Evolutionary conservation across 768 basidiomycete genomes (phyloP).

Genomic region (Amanita pallidorosea): DNA sequence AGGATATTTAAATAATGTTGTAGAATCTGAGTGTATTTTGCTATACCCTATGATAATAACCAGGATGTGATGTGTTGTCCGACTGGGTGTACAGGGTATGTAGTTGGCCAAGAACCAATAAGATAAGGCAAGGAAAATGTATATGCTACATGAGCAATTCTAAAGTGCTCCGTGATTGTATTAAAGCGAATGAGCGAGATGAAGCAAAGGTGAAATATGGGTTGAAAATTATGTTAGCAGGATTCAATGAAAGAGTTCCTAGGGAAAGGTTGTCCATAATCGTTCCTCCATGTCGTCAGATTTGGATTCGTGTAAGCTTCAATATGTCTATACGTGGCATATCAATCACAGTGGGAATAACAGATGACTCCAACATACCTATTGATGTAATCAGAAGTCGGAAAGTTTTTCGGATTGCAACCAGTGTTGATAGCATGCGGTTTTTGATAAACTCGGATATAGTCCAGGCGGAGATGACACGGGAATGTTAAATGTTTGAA

Average conservation of each 20-base stretch:
- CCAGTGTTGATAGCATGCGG: slow-evolving; percentile 47
- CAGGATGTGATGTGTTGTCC: not conserved
- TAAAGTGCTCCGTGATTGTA: not conserved
- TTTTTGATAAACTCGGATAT: slow-evolving; percentile 59
- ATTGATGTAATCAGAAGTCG: slow-evolving; percentile 59
- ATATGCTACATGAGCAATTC: slow-evolving; percentile 3
- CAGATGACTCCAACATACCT: slow-evolving; percentile 20
- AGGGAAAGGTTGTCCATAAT: slow-evolving; percentile 41
- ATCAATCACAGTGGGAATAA: not conserved
- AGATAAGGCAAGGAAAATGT: not conserved
- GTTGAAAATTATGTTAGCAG: slow-evolving; percentile 9
- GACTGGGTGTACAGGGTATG: not conserved
- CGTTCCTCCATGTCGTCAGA: slow-evolving; percentile 30
- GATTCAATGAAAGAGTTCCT: slow-evolving; percentile 36
- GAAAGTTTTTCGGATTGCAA: slow-evolving; percentile 51
- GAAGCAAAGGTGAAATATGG: not conserved
- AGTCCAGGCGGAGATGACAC: slow-evolving; percentile 28
- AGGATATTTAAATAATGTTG: not conserved
- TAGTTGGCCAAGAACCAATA: not conserved
- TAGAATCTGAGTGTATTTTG: not conserved
- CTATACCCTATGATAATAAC: not conserved
- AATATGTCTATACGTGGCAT: slow-evolving; percentile 23
- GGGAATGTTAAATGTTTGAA: slow-evolving; percentile 58
- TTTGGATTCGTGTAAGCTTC: slow-evolving; percentile 65
- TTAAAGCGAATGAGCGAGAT: not conserved